Evolutionary conservation across 257 asterid genomes (phyloP).

Genomic region (Mitragyna speciosa): DNA sequence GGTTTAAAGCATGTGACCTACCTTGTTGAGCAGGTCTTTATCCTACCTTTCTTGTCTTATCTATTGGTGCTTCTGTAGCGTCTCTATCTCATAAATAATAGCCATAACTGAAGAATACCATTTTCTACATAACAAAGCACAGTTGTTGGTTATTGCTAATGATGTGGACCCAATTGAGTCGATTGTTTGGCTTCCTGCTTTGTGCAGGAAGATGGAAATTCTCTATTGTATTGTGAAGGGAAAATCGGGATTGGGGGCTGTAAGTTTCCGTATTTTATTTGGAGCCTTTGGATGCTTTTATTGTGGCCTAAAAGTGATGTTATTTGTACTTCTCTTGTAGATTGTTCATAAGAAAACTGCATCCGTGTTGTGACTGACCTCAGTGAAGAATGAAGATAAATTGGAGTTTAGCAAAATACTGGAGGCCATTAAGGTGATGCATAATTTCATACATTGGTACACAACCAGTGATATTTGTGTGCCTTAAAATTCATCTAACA

Average conservation of each 20-base stretch:
- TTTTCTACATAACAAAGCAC: constrained; percentile 41
- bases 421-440: constrained; percentile 46
- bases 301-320: background rate
- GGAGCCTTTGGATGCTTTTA: background rate
- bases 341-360: constrained; percentile 48
- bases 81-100: too few relatives aligned
- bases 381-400: constrained; percentile 51
- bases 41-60: background rate
- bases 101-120: background rate
- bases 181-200: constrained; percentile 43
- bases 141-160: constrained; percentile 50
- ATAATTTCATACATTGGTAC: background rate
- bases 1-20: constrained; percentile 49
- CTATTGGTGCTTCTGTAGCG: background rate
- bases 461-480: background rate
- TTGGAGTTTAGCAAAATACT: constrained; percentile 41
- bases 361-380: constrained; percentile 41
- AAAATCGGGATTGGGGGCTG: constrained; percentile 38
- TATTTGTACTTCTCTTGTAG: constrained; percentile 10
- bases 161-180: constrained; percentile 50
- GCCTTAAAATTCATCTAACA: background rate
- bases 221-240: constrained; percentile 53
- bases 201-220: constrained; percentile 49
- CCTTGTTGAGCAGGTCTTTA: constrained; percentile 44
- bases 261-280: constrained; percentile 9